Base-by-base conservation (phyloP, 2,329 filamentous ascomycete species). In the Aphanocladium album region DNA sequence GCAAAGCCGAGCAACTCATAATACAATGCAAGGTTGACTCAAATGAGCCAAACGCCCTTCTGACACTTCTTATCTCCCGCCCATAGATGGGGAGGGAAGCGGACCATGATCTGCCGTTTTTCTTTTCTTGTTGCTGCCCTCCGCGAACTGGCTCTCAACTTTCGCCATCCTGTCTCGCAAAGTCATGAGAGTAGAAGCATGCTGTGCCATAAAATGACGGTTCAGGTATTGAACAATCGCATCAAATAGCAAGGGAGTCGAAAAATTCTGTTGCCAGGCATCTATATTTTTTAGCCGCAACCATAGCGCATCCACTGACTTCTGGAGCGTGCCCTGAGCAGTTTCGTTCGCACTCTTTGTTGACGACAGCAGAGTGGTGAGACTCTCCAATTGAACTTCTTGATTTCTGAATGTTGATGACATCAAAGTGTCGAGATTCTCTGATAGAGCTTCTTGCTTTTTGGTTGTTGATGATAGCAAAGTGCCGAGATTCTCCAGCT, bases 191-290 rank as follows among this genome's bases (percentile, higher is more conserved):
- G 4, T 35, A 11, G n/a, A 39, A 7, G 43, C 7, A 16, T 52
- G 47, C n/a, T 59, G 35, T 14, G 19, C 17, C 5, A 52, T 6
- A 16, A 59, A 59, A 3, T 25, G 30, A 43, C 19, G 12, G 45
- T 72, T 70, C 30, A 80, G 69, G 14, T 77, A 68, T 1, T 69
- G 68, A 4, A 78, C 64, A 9, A 83, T 78, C 1, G 69, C 69
- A 6, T 73, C 69, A 16, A 75, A 77, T 27, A 82, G 69, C 2
- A 70, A 65, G 50, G 73, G 76, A 1, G 80, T 79, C 21, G 68
- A 74, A 8, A 86, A 68, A 63, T 81, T 83, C 60, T 77, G 78
- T 62, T 77, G 83, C 62, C 80, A 81, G 0, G 62, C 60, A 65
- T 82, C 66, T 5, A 81, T 35, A 50, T 76, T 68, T 43, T 74